Base-by-base conservation (phyloP, 306 rosid species). In the Comarum palustre region DNA sequence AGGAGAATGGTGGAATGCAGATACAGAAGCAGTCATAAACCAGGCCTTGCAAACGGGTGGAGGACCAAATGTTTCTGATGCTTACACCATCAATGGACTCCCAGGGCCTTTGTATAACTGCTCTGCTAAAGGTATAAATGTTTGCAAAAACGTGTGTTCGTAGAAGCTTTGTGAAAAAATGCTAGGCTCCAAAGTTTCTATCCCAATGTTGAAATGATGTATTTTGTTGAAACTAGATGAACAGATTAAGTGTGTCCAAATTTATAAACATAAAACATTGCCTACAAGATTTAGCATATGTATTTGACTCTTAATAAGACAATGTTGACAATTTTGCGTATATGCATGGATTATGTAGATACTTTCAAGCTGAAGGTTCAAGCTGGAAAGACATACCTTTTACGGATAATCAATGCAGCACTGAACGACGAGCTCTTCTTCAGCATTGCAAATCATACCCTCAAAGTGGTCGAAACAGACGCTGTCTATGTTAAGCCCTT, bases 1-100 rank as follows among this genome's bases (percentile, higher is more conserved):
- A 91, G 97, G 97, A 24, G 96, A 91, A 80, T 89, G 96, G 96
- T 89, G 85, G 85, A 91, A 89, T 81, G 79, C 82, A 29, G 87
- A 89, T 74, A 36, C 96, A 47, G 96, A 91, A 75, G 89, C 89
- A 71, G 79, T 91, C 22, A 87, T 91, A 43, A 46, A 39, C 14
- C 87, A 89, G 57, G 95, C 95, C 10, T 6, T 86, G 50, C 84
- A 80, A 76, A 87, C 82, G 0, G 95, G 95, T 7, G 95, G 95
- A 39, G 92, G 89, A 27, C 92, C 95, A 51, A 91, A 89, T 72
- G 97, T 91, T 27, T 91, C 97, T 6, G 91, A 91, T 77, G 96
- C 97, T 20, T 91, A 86, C n/a, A 61, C 66, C 14, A 61, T 61
- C 11, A 89, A 91, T 73, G 96, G 97, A 27, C 85, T 91, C 39